phyloP scores from a whole-genome alignment of 2,329 filamentous ascomycete species.

The Blumeria hordei region DNA sequence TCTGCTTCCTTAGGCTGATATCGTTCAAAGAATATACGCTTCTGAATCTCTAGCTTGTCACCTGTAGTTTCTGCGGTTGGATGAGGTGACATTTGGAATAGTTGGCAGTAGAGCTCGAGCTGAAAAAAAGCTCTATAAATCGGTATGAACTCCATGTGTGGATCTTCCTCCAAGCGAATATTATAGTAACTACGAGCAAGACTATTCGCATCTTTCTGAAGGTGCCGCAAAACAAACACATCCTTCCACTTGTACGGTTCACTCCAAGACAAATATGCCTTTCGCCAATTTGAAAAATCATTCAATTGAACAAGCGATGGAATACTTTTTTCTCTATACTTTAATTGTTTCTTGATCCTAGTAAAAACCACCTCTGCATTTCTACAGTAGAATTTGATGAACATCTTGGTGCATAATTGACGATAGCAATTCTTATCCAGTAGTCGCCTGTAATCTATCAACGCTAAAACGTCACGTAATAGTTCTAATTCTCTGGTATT shows the following conservation, averaged over 20 bases:
- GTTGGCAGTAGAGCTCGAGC: not conserved
- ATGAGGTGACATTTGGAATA: not conserved
- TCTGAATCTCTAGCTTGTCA: not conserved
- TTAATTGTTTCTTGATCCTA: not conserved
- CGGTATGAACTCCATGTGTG: not conserved
- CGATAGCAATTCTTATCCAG: not conserved
- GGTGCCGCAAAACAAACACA: not conserved
- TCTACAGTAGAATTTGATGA: not conserved
- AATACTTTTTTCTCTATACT: not conserved
- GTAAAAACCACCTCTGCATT: not conserved
- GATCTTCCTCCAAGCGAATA: not conserved
- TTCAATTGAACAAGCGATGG: not conserved
- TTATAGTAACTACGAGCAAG: slow-evolving; percentile 1
- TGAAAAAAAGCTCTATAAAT: not conserved
- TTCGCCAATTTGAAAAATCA: not conserved
- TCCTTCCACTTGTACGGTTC: not conserved
- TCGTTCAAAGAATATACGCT: not conserved
- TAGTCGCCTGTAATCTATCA: not conserved
- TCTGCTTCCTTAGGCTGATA: not conserved
- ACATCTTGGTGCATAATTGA: not conserved
- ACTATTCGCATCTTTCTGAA: not conserved
- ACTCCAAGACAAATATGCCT: not conserved
- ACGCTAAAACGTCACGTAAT: not conserved
- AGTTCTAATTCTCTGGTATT: not conserved
- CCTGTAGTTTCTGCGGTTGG: not conserved